Conservation (phyloP, 257 asterid genomes). For the Catharanthus roseus region DNA sequence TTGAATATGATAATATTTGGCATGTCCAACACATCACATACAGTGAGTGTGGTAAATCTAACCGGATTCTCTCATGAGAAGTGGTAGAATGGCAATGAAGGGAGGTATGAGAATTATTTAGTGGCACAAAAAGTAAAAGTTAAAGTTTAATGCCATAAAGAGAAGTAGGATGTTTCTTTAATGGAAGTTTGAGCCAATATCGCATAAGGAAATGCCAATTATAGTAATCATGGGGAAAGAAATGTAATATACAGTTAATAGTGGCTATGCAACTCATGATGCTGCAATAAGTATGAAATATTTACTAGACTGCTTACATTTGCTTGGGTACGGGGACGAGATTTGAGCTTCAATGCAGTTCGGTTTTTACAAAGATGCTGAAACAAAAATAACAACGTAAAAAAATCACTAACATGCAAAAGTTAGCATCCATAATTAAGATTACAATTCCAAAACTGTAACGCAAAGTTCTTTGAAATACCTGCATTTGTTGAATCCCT, state of each 20-base stretch:
- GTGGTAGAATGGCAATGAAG: too few relatives aligned
- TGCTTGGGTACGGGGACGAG: neutral
- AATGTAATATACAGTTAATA: neutral
- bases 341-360: neutral
- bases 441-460: neutral
- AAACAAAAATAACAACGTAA: neutral
- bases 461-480: neutral
- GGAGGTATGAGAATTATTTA: too few relatives aligned
- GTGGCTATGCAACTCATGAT: constrained; percentile 3
- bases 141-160: too few relatives aligned
- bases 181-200: too few relatives aligned
- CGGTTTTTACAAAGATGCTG: neutral
- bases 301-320: neutral
- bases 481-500: constrained; percentile 1
- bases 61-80: too few relatives aligned
- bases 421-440: neutral
- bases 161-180: too few relatives aligned
- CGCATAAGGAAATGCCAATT: neutral
- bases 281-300: neutral
- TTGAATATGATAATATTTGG: too few relatives aligned
- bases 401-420: neutral
- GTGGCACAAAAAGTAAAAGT: too few relatives aligned
- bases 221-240: neutral
- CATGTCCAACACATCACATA: too few relatives aligned
- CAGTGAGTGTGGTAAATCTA: too few relatives aligned